phyloP scores from a whole-genome alignment of 208 protist genomes.

The Novymonas esmeraldas region DNA sequence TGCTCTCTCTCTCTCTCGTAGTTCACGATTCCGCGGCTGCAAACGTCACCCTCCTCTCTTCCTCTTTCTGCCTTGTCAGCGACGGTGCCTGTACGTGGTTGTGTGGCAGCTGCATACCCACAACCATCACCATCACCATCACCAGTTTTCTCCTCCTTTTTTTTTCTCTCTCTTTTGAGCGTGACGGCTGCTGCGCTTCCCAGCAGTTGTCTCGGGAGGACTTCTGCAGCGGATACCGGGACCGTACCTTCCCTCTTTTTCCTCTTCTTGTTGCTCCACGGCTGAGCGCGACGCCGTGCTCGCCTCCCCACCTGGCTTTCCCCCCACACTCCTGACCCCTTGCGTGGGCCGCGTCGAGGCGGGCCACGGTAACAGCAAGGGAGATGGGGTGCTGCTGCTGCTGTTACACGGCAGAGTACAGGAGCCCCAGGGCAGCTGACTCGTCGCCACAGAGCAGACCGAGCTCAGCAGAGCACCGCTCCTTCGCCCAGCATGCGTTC shows the following conservation, averaged over 20 bases:
- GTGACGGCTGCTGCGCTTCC: no score
- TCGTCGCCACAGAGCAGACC: slow-evolving; percentile 1
- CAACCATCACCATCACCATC: no score
- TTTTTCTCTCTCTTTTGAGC: neutral
- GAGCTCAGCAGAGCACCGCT: slow-evolving; percentile 7
- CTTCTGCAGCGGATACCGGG: neutral
- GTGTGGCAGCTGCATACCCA: no score
- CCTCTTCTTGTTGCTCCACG: neutral
- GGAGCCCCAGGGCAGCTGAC: neutral
- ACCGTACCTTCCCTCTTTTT: neutral
- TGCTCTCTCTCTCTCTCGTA: neutral
- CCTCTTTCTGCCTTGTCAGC: neutral
- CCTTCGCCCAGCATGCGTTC: slow-evolving; percentile 4
- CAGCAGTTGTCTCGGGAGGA: no score
- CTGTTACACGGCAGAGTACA: neutral
- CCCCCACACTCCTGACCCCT: neutral
- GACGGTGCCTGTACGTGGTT: neutral
- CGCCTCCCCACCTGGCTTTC: neutral
- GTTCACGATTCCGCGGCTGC: no score
- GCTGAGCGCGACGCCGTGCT: neutral
- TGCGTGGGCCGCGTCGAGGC: neutral
- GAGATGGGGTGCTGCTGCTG: slow-evolving; percentile 32
- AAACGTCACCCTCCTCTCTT: neutral
- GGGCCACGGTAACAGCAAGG: neutral
- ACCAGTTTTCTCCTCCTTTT: neutral